A percentile compares a stretch with the other conserved stretches of the same genome.
phyloP scores from a whole-genome alignment of 2,329 filamentous ascomycete species.

The Colletotrichum magnum region DNA sequence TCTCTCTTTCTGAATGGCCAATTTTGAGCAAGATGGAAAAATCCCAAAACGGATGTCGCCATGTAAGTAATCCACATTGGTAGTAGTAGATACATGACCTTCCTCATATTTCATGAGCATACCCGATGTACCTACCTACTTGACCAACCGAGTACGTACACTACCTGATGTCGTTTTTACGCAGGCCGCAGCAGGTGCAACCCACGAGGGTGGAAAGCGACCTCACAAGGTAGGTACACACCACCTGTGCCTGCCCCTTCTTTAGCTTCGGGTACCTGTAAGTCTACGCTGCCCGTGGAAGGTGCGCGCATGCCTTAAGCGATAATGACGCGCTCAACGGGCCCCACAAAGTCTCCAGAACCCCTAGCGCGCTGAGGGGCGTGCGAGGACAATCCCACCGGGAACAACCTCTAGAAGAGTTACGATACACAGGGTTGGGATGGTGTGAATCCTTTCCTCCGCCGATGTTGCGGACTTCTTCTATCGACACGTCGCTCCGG shows the following conservation, averaged over 20 bases:
- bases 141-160: neutral
- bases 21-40: conserved; percentile 9
- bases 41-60: conserved; percentile 26
- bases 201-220: neutral
- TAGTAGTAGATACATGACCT: no score
- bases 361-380: conserved; percentile 22
- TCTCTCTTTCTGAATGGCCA: no score
- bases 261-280: no score
- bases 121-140: neutral
- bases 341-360: conserved; percentile 34
- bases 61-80: no score
- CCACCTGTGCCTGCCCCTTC: neutral
- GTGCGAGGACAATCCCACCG: neutral
- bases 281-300: no score
- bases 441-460: neutral
- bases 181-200: conserved; percentile 14
- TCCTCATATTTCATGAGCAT: no score
- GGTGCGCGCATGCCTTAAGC: neutral
- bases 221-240: conserved; percentile 10
- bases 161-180: neutral
- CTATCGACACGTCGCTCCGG: neutral
- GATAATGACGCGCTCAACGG: conserved; percentile 28
- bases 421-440: neutral
- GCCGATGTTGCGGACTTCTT: conserved; percentile 23
- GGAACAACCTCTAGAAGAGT: neutral